Percentiles rank a stretch among this genome's conserved stretches.
phyloP scores from a whole-genome alignment of 75 land plant genomes.

The Pseudotsuga menziesii region DNA sequence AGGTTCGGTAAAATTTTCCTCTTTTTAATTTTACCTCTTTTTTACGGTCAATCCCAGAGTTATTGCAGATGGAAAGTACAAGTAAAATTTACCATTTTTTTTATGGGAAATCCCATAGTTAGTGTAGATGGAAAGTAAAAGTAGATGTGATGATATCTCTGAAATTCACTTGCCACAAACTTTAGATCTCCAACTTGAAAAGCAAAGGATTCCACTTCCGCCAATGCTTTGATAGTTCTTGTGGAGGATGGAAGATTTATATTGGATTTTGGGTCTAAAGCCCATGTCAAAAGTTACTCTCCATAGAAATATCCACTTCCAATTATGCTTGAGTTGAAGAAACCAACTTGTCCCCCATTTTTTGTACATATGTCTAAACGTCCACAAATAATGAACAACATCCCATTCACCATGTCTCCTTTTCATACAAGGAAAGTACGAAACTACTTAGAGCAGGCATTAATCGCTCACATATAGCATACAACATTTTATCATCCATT shows the following conservation, averaged over 20 bases:
- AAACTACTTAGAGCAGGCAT: conserved; percentile 52
- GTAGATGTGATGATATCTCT: too few species aligned
- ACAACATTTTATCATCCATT: conserved; percentile 80
- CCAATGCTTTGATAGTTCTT: conserved; percentile 40
- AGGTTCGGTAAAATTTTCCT: too few species aligned
- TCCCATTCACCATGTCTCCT: conserved; percentile 30
- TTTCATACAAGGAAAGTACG: conserved; percentile 17
- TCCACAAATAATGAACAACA: conserved; percentile 32
- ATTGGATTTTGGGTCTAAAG: conserved; percentile 11
- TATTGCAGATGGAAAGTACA: too few species aligned
- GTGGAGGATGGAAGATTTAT: conserved; percentile 27
- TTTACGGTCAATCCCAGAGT: too few species aligned
- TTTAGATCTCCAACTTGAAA: conserved; percentile 66
- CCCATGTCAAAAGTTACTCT: conserved; percentile 39
- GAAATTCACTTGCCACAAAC: conserved; percentile 44
- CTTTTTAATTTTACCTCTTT: too few species aligned
- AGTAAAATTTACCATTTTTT: too few species aligned
- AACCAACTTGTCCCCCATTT: conserved; percentile 20
- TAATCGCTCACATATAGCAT: conserved; percentile 82
- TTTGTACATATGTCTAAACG: conserved; percentile 22
- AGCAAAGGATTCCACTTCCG: conserved; percentile 80
- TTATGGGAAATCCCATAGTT: too few species aligned
- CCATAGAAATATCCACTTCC: conserved; percentile 39
- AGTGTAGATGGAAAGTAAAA: too few species aligned
- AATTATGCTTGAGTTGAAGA: conserved; percentile 17